Evolutionary conservation across 345 rosid species (phyloP).

Genomic region (Arabidopsis arenosa): DNA sequence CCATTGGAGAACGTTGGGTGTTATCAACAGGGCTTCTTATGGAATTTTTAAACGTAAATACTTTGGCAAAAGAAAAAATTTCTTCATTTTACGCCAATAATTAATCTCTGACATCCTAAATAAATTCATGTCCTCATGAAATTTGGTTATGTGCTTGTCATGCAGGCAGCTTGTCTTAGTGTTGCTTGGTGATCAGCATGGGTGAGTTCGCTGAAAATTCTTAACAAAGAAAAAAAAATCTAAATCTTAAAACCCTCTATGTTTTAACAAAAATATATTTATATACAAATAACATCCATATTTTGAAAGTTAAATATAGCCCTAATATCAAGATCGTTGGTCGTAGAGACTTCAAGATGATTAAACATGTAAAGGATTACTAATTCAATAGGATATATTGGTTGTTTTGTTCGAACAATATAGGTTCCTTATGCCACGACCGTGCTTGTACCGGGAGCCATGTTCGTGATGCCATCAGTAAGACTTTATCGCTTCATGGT

Average conservation of each 20-base stretch:
- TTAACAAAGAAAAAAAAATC: too few species aligned
- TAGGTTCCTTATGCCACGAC: conserved; percentile 79
- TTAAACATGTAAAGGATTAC: too few species aligned
- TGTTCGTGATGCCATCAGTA: conserved; percentile 66
- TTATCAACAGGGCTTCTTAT: conserved; percentile 73
- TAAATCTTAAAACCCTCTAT: too few species aligned
- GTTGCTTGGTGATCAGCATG: conserved; percentile 74
- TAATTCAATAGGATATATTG: not conserved
- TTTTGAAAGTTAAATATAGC: too few species aligned
- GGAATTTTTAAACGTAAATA: conserved; percentile 47
- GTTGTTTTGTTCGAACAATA: not conserved
- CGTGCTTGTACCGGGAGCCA: conserved; percentile 42
- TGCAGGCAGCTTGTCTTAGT: conserved; percentile 71
- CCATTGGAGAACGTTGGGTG: conserved; percentile 61
- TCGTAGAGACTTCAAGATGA: too few species aligned
- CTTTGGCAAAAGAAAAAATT: too few species aligned
- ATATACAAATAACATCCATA: not conserved
- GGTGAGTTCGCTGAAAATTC: conserved; percentile 51
- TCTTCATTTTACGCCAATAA: too few species aligned
- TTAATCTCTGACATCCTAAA: not conserved
- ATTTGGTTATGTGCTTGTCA: conserved; percentile 3
- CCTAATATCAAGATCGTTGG: too few species aligned
- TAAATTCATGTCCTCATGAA: not conserved
- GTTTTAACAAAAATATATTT: too few species aligned
- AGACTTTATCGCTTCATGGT: conserved; percentile 28